Evolutionary conservation across 23 red algal species (phyloP), one percentile per base, ranked within the genome.

Genomic region (Rhodosorus marinus): DNA sequence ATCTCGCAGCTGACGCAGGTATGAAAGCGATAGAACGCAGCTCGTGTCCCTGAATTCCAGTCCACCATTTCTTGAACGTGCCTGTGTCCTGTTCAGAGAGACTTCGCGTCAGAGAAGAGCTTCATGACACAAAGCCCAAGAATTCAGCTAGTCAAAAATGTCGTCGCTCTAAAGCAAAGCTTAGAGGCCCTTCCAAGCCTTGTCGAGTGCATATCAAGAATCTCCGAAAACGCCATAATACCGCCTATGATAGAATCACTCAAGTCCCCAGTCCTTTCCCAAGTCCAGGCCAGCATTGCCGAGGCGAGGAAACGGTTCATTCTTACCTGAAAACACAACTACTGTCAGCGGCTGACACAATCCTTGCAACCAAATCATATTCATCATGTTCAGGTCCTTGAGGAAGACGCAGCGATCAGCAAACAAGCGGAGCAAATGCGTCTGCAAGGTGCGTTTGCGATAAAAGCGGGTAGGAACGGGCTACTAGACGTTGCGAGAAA

Each of bases 401-500:
- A 75, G 23, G 53, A 45, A 1, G 58, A 82, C 24, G 29, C 69
- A 0, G 33, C 54, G 20, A 38, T 40, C 5, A 40, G 42, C n/a
- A 68, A 69, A 35, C 33, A 60, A 9, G 21, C 51, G 2, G 87
- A 83, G 35, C 52, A 62, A 46, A 56, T 77, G 66, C 69, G 60
- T 3, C 49, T 94, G 51, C 52, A 83, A 19, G 70, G 60, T 8
- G 87, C 87, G 6, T 77, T 72, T 67, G 87, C 76, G 3, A 52
- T 94, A 8, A 46, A 30, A 11, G 46, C 52, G 30, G 87, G 87
- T 31, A 54, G 53, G 52, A 78, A 76, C 33, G 75, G 72, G 70
- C 42, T 54, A 57, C 76, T 94, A 7, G 87, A 94, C 29, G 35
- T 75, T 29, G 64, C 64, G 38, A 64, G 87, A 9, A 76, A 76